Evolutionary conservation across 2,329 filamentous ascomycete species (phyloP), one percentile per base, ranked within the genome.

Genomic region (Talaromyces verruculosus): DNA sequence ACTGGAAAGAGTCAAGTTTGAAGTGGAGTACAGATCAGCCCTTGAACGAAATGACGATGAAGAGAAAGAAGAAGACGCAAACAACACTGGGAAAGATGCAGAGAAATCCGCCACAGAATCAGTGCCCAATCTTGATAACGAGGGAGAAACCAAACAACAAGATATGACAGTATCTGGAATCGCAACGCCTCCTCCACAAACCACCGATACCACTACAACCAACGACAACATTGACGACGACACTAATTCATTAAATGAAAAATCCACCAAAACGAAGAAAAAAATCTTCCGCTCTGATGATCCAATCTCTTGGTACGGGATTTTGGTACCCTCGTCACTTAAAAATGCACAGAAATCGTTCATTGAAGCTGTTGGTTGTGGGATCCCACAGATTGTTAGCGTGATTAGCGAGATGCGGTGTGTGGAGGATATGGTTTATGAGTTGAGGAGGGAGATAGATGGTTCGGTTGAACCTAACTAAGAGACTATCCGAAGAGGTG

Each of bases 301-400:
- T 66, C 82, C 82, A 7, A 69, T 84, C 28, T 74, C 75, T 25
- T 83, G 82, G 82, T 84, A 82, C 69, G 82, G 82, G 5, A 80
- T 84, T 47, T 72, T 84, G 13, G 77, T 81, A 19, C 79, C 82
- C 2, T 74, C 75, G 10, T 75, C 79, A 28, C 74, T 84, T 41
- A 80, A 80, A 64, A 75, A 67, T 43, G 79, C 81, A 3, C 82
- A 84, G 69, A 73, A 68, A 58, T 77, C 76, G 15, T 84, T 84
- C 67, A 74, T 71, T 7, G 68, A 71, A n/a, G 79, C 74, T 15
- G 69, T 82, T n/a, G 73, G 77, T 30, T 71, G 71, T 8, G 68
- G 71, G 1, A 69, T 82, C 28, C 74, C 80, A 1, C 70, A 75
- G 28, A 68, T 83, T 64, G 74, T 79, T 15, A 76, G 72, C 53